Conservation (phyloP, 129 eudicot species). For the Artemisia argyi region DNA sequence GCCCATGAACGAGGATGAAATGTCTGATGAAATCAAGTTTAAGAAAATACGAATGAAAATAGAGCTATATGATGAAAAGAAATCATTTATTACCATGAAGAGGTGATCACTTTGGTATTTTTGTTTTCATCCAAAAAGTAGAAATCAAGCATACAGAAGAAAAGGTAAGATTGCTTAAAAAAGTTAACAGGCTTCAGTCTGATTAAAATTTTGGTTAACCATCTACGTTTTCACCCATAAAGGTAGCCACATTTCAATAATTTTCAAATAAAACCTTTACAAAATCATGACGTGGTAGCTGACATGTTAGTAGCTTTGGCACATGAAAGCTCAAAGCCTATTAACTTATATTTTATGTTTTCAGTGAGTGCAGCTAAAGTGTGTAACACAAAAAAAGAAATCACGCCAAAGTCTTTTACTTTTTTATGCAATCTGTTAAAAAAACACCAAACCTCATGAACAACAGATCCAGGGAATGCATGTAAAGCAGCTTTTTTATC, state of each 20-base stretch:
- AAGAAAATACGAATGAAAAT: slow-evolving; percentile 4
- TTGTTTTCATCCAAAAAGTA: not conserved
- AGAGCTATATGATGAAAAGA: slow-evolving; percentile 13
- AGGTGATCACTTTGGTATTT: not conserved
- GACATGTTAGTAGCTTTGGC: not conserved
- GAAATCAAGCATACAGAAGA: not conserved
- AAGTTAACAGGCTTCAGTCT: no score
- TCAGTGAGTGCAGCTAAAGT: not conserved
- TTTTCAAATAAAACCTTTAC: not conserved
- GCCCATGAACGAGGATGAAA: slow-evolving; percentile 73
- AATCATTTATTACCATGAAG: not conserved
- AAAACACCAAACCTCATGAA: slow-evolving; percentile 61
- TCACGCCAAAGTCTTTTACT: not conserved
- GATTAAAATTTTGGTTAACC: no score
- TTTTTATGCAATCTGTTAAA: not conserved
- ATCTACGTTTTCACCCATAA: not conserved
- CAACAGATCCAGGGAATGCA: slow-evolving; percentile 92
- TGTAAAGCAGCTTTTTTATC: slow-evolving; percentile 77
- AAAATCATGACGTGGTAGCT: not conserved
- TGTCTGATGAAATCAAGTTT: slow-evolving; percentile 44
- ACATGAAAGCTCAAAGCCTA: not conserved
- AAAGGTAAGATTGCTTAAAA: not conserved
- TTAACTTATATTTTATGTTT: not conserved
- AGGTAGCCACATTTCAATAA: not conserved
- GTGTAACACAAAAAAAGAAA: not conserved